A percentile compares a stretch with the other conserved stretches of the same genome.
Conservation (phyloP, 768 basidiomycete species). For the Rhodotorula toruloides region DNA sequence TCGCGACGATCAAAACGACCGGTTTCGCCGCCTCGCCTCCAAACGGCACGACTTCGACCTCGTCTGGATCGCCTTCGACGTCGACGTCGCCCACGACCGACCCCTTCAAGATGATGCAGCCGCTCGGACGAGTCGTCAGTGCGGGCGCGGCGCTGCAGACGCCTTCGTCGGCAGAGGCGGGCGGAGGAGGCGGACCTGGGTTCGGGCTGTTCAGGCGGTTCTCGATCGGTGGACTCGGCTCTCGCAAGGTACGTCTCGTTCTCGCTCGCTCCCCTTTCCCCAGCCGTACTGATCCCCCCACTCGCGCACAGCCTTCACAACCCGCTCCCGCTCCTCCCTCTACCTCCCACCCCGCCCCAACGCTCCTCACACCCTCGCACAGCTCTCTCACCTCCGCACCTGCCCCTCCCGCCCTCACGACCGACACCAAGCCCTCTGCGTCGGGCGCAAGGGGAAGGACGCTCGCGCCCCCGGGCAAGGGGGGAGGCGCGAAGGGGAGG, state of each 20-base stretch:
- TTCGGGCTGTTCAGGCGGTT: slow-evolving; percentile 25
- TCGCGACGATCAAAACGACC: neutral
- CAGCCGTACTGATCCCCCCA: neutral
- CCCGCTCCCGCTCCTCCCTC: neutral
- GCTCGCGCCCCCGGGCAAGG: neutral
- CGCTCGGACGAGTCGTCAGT: slow-evolving; percentile 28
- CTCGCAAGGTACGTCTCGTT: slow-evolving; percentile 14
- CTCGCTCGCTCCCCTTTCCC: no score
- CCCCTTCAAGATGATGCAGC: slow-evolving; percentile 25
- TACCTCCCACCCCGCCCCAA: neutral
- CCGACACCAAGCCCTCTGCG: neutral
- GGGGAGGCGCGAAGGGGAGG: neutral
- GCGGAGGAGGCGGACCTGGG: neutral
- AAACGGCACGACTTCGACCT: neutral
- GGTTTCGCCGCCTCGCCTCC: neutral
- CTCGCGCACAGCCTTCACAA: neutral
- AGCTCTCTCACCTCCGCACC: slow-evolving; percentile 1
- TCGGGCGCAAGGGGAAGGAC: neutral
- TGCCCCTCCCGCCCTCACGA: neutral
- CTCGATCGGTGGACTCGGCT: slow-evolving; percentile 26
- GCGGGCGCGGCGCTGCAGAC: slow-evolving; percentile 31
- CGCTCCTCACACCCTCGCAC: slow-evolving; percentile 8
- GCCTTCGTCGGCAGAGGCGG: neutral
- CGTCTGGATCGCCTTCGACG: neutral
- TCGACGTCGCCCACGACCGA: neutral